Base-by-base conservation (phyloP, 768 basidiomycete species). In the Panaeolus cyanescens region DNA sequence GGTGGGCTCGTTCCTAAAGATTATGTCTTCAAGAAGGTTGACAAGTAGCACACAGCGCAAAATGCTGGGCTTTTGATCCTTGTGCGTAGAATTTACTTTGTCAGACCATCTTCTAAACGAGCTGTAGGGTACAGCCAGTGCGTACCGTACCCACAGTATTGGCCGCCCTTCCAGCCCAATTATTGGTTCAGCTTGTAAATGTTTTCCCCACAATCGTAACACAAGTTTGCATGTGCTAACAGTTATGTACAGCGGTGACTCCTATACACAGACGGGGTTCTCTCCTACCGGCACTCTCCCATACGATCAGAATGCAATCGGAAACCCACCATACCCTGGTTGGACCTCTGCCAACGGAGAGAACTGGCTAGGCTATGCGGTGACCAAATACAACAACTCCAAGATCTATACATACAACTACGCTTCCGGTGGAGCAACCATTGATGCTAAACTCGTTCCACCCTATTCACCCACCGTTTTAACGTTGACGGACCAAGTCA, bases 351-450 rank as follows among this genome's bases (percentile, higher is more conserved):
- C 81, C 0, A 83, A 80, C 15, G 85, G 85, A 8, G 74, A 76
- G 34, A 87, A 87, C 72, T 88, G 83, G 84, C 80, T 87, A 59
- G 86, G 85, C 64, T 80, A 78, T 60, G 74, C 78, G 59, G 84
- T 84, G 0, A 76, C 77, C 1, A 71, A 76, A 22, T 80, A 80
- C 75, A 88, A 87, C 75, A 79, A 74, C 36, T 83, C 85, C 9
- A 67, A 79, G 12, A 58, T 86, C 45, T 75, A 85, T 65, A 86
- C 84, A 0, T 90, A 86, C 70, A 85, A 90, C 73, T 85, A 84
- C 62, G 89, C 89, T 0, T 87, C 82, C 59, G 85, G 87, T 22
- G 88, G 82, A 7, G 89, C 87, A 20, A 88, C 87, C 31, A 88
- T 89, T 62, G 80, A 89, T 64, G 74, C 82, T 5, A 77, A 66